Evolutionary conservation across 345 rosid genomes (phyloP).

Genomic region (Syzygium jambos): DNA sequence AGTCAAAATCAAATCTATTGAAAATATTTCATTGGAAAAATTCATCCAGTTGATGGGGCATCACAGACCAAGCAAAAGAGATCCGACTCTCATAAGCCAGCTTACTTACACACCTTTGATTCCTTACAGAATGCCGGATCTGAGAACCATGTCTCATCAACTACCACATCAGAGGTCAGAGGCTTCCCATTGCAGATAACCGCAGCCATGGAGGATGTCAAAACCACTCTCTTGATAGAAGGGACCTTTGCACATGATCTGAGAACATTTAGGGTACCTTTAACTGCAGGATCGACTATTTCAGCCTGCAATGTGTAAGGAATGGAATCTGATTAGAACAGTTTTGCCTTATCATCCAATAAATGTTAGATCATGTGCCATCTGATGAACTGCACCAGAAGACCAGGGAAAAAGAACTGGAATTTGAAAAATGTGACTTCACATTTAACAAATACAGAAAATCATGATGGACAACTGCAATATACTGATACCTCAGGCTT

Average conservation of each 20-base stretch:
- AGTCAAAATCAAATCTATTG: not conserved
- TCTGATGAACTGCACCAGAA: not conserved
- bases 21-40: not conserved
- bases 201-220: slow-evolving; percentile 37
- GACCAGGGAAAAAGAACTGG: not conserved
- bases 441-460: not conserved
- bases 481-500: slow-evolving; percentile 11
- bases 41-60: not conserved
- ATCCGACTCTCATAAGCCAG: not conserved
- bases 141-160: slow-evolving; percentile 49
- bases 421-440: not conserved
- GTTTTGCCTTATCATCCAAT: not conserved
- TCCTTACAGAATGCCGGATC: slow-evolving; percentile 17
- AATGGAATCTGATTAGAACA: not conserved
- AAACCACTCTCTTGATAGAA: slow-evolving; percentile 35
- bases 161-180: slow-evolving; percentile 16
- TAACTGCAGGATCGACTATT: slow-evolving; percentile 38
- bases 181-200: slow-evolving; percentile 24
- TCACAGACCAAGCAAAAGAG: not conserved
- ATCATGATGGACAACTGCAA: not conserved
- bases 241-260: slow-evolving; percentile 28
- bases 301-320: slow-evolving; percentile 6
- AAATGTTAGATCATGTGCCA: not conserved
- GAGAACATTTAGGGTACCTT: slow-evolving; percentile 43
- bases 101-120: slow-evolving; percentile 5